Evolutionary conservation across 345 rosid genomes (phyloP).

Genomic region (Dimocarpus longan): DNA sequence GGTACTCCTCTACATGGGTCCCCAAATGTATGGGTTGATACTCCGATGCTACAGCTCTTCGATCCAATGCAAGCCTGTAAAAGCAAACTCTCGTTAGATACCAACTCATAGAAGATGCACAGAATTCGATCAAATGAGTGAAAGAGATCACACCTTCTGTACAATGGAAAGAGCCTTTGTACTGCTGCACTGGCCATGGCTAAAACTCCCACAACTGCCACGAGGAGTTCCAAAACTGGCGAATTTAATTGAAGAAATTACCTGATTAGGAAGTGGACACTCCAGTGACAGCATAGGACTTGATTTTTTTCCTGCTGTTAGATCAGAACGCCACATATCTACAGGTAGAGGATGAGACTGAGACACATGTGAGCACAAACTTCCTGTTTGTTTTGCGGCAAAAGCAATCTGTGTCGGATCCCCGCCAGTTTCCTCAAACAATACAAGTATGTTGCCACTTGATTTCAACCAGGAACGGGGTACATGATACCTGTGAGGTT

Average conservation of each 20-base stretch:
- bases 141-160: slow-evolving; percentile 50
- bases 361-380: slow-evolving; percentile 62
- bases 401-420: slow-evolving; percentile 76
- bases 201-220: slow-evolving; percentile 79
- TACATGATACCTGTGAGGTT: slow-evolving; percentile 68
- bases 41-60: slow-evolving; percentile 72
- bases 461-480: slow-evolving; percentile 89
- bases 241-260: slow-evolving; percentile 72
- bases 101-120: background rate
- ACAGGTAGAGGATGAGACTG: slow-evolving; percentile 76
- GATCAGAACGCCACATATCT: slow-evolving; percentile 67
- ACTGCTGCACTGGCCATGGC: slow-evolving; percentile 66
- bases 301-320: slow-evolving; percentile 39
- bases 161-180: slow-evolving; percentile 53
- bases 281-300: slow-evolving; percentile 50
- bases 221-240: slow-evolving; percentile 89
- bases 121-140: background rate
- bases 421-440: slow-evolving; percentile 88
- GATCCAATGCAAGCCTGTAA: slow-evolving; percentile 84
- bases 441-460: slow-evolving; percentile 71
- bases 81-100: background rate
- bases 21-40: slow-evolving; percentile 62
- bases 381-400: slow-evolving; percentile 52
- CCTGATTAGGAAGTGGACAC: slow-evolving; percentile 67
- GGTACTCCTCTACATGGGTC: slow-evolving; percentile 74